Percentiles rank a stretch among this genome's conserved stretches.
These are phyloP conservation scores for Dendryphion nanum DNA, from an alignment of 2,329 filamentous ascomycete species.

Conservation along the genomic window DNA sequence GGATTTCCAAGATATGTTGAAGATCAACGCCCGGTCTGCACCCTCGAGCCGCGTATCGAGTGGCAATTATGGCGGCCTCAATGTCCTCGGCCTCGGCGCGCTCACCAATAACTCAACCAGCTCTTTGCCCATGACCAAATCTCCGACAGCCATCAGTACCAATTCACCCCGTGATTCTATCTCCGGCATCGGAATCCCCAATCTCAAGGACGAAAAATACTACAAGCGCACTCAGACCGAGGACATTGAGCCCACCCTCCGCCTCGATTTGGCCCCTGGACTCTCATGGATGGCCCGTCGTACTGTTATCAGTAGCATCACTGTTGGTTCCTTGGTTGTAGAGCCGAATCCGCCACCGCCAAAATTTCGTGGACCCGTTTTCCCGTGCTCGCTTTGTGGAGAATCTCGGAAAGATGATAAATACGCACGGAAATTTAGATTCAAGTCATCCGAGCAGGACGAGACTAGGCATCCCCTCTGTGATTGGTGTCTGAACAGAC, in stretches of 20 bases:
- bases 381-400: constrained; percentile 84
- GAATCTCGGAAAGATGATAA: constrained; percentile 70
- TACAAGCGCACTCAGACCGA: constrained; percentile 87
- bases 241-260: constrained; percentile 90
- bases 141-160: constrained; percentile 26
- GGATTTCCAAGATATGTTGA: constrained; percentile 78
- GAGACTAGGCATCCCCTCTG: constrained; percentile 87
- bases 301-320: constrained; percentile 77
- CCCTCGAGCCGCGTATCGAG: constrained; percentile 68
- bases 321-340: constrained; percentile 81
- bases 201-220: constrained; percentile 86
- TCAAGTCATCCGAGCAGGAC: constrained; percentile 83
- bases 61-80: constrained; percentile 66
- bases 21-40: constrained; percentile 58
- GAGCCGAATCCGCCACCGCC: constrained; percentile 64
- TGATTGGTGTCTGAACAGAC: constrained; percentile 77
- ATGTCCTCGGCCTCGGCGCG: constrained; percentile 56
- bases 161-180: constrained; percentile 34
- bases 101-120: constrained; percentile 52
- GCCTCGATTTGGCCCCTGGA: constrained; percentile 84
- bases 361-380: constrained; percentile 56
- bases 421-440: constrained; percentile 79
- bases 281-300: constrained; percentile 91
- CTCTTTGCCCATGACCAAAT: constrained; percentile 54
- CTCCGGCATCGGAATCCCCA: constrained; percentile 45